Evolutionary conservation across 2,329 filamentous ascomycete genomes (phyloP).

Genomic region (Penicillium glabrum): DNA sequence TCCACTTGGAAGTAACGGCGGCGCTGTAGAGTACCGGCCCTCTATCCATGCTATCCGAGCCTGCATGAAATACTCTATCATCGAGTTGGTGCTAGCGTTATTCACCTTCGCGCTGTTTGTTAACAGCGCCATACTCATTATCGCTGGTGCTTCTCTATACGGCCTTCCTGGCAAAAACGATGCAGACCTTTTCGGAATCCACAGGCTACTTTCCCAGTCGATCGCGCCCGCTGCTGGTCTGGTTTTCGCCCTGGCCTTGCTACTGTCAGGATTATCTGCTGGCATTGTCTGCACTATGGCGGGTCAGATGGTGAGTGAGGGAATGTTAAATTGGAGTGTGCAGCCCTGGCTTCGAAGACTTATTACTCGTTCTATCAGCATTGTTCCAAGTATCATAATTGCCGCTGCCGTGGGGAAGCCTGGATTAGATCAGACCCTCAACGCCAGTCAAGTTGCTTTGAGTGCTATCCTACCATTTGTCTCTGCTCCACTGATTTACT

Average conservation of each 20-base stretch:
- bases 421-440: constrained; percentile 70
- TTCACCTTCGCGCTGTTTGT: constrained; percentile 84
- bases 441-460: constrained; percentile 74
- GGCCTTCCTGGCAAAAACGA: constrained; percentile 59
- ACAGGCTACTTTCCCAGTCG: constrained; percentile 66
- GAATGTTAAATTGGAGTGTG: constrained; percentile 72
- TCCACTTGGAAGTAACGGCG: constrained; percentile 35
- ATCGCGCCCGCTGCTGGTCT: constrained; percentile 76
- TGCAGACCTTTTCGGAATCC: constrained; percentile 81
- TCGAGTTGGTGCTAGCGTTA: constrained; percentile 69
- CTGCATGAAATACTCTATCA: constrained; percentile 71
- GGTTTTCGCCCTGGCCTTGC: constrained; percentile 76
- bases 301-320: constrained; percentile 85
- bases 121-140: constrained; percentile 79
- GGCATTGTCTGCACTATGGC: constrained; percentile 88
- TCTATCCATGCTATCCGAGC: constrained; percentile 69
- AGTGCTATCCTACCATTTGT: constrained; percentile 80
- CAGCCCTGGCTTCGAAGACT: constrained; percentile 77
- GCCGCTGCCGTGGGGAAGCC: constrained; percentile 72
- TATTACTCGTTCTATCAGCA: constrained; percentile 75
- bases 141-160: constrained; percentile 75
- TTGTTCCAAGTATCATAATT: constrained; percentile 79
- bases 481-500: constrained; percentile 80
- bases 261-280: constrained; percentile 77
- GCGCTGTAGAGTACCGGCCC: constrained; percentile 65